Percentiles rank a stretch among this genome's conserved stretches.
phyloP scores from a whole-genome alignment of 2,329 filamentous ascomycete genomes.

The Botryotinia calthae region DNA sequence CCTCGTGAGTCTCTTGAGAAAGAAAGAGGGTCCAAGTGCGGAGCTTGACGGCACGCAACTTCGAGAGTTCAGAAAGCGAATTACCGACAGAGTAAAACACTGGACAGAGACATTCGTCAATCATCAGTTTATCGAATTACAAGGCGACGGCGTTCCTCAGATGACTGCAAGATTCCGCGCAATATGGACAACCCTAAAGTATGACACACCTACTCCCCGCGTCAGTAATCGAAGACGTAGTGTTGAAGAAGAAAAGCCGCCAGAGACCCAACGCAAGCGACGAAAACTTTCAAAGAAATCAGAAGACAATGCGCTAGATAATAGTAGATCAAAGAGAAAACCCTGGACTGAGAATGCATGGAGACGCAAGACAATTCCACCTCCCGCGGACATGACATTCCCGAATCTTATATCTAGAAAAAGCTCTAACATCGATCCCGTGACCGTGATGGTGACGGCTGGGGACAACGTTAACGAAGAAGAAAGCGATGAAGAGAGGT shows the following conservation, averaged over 20 bases:
- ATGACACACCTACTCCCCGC: constrained; percentile 6
- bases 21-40: background rate
- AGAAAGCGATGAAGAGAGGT: background rate
- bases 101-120: constrained; percentile 18
- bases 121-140: constrained; percentile 15
- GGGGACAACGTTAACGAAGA: background rate
- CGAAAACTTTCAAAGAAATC: constrained; percentile 2
- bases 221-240: background rate
- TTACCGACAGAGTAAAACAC: constrained; percentile 17
- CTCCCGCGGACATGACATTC: constrained; percentile 7
- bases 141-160: constrained; percentile 9
- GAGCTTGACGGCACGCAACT: constrained; percentile 2
- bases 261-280: constrained; percentile 12
- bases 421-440: constrained; percentile 7
- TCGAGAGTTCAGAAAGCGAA: constrained; percentile 12
- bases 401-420: constrained; percentile 15
- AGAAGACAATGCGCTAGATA: constrained; percentile 3
- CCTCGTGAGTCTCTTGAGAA: constrained; percentile 9
- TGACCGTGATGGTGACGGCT: background rate
- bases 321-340: background rate
- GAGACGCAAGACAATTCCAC: constrained; percentile 11
- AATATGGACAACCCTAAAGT: constrained; percentile 13
- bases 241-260: background rate
- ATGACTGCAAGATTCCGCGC: constrained; percentile 18
- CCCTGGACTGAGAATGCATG: constrained; percentile 7